Evolutionary conservation across 1,284 basidiomycete genomes (phyloP).

Genomic region (Pulchroboletus neoregius): DNA sequence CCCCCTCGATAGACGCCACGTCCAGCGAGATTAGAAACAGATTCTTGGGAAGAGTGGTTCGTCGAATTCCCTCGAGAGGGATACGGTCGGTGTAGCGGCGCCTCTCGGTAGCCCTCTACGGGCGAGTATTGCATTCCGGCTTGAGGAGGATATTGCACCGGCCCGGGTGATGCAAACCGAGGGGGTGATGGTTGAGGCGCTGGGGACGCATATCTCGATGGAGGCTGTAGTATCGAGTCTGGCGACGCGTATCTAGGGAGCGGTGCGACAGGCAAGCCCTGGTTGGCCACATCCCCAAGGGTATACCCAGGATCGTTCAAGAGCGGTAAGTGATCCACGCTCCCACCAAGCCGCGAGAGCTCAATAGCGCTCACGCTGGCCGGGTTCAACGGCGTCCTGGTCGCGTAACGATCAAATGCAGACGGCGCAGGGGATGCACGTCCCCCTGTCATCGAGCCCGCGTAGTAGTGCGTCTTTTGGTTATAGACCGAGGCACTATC

Average conservation of each 20-base stretch:
- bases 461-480: conserved; percentile 42
- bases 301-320: conserved; percentile 37
- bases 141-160: conserved; percentile 30
- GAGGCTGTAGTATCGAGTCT: conserved; percentile 23
- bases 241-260: conserved; percentile 26
- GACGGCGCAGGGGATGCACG: conserved; percentile 44
- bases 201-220: conserved; percentile 30
- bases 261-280: conserved; percentile 17
- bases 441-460: conserved; percentile 35
- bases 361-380: conserved; percentile 46
- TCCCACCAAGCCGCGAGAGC: conserved; percentile 49
- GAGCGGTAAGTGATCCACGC: conserved; percentile 52
- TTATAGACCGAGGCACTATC: conserved; percentile 40
- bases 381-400: conserved; percentile 36
- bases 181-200: conserved; percentile 11
- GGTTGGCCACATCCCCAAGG: conserved; percentile 27
- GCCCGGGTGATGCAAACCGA: conserved; percentile 16
- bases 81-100: conserved; percentile 49
- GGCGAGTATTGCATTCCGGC: conserved; percentile 24
- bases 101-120: conserved; percentile 38
- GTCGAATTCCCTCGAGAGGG: conserved; percentile 17
- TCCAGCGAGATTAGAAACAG: conserved; percentile 21
- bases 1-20: conserved; percentile 40
- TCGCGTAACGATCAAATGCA: conserved; percentile 54
- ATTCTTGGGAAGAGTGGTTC: conserved; percentile 12